A percentile compares a stretch with the other conserved stretches of the same genome.
Evolutionary conservation across 2,329 filamentous ascomycete genomes (phyloP).

Genomic region (Trichophyton rubrum): DNA sequence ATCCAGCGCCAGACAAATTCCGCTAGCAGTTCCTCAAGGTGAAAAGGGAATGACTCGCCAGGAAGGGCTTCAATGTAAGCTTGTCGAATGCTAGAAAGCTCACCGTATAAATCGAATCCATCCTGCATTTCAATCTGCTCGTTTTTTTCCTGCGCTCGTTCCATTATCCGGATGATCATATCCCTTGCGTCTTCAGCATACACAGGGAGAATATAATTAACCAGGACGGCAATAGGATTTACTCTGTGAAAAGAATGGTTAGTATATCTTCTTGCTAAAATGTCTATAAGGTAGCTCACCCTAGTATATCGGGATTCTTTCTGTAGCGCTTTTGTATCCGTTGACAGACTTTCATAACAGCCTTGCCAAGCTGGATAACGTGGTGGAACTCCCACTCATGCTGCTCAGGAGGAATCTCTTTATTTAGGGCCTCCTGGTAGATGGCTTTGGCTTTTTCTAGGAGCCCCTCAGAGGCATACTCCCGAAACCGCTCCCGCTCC

Average conservation of each 20-base stretch:
- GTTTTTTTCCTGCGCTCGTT: slow-evolving; percentile 54
- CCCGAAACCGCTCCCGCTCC: slow-evolving; percentile 58
- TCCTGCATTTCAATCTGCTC: slow-evolving; percentile 77
- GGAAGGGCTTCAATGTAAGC: slow-evolving; percentile 69
- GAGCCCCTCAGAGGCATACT: slow-evolving; percentile 60
- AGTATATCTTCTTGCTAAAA: neutral
- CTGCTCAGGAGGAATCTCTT: slow-evolving; percentile 65
- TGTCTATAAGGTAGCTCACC: slow-evolving; percentile 29
- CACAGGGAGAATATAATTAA: slow-evolving; percentile 72
- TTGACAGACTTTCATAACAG: slow-evolving; percentile 71
- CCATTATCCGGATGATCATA: slow-evolving; percentile 68
- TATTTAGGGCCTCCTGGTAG: slow-evolving; percentile 66
- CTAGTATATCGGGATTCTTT: slow-evolving; percentile 78
- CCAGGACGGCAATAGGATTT: slow-evolving; percentile 55
- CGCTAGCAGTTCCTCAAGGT: slow-evolving; percentile 72
- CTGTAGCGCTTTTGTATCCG: slow-evolving; percentile 86
- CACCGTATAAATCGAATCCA: slow-evolving; percentile 85
- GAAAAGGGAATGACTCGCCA: slow-evolving; percentile 62
- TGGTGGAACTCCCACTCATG: slow-evolving; percentile 84
- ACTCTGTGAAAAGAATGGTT: slow-evolving; percentile 29
- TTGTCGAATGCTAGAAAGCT: slow-evolving; percentile 69
- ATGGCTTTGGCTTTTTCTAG: slow-evolving; percentile 61
- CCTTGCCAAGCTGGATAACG: slow-evolving; percentile 76
- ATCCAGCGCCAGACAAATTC: slow-evolving; percentile 98
- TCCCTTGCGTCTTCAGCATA: slow-evolving; percentile 84